These are phyloP conservation scores for Fusarium falciforme DNA, from an alignment of 2,329 filamentous ascomycete species.

Conservation along the genomic window DNA sequence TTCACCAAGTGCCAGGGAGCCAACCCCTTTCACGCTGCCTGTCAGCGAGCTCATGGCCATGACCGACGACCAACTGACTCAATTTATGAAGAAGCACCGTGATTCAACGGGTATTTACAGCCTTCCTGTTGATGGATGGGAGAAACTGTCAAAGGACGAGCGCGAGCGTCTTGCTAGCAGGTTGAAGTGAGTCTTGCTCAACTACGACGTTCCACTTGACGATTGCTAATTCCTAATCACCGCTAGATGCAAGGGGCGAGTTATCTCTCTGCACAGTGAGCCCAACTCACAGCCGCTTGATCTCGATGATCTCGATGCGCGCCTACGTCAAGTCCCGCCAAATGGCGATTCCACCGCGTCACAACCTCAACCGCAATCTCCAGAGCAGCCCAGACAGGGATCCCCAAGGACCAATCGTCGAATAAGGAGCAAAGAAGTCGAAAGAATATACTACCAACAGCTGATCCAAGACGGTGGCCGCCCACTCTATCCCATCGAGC, in stretches of 20 bases:
- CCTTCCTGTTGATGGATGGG: not conserved
- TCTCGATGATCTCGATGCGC: conserved; percentile 32
- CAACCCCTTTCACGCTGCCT: not conserved
- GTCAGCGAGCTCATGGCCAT: not conserved
- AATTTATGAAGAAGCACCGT: not conserved
- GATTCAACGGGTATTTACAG: rapidly evolving
- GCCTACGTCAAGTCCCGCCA: conserved; percentile 17
- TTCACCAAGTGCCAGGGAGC: rapidly evolving
- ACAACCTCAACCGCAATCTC: too few species aligned
- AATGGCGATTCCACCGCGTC: too few species aligned
- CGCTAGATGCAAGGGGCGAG: not conserved
- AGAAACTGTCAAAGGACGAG: not conserved
- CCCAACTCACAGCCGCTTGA: conserved; percentile 25
- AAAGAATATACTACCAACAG: conserved; percentile 41
- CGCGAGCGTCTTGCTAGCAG: not conserved
- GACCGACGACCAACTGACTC: rapidly evolving
- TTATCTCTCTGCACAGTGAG: conserved; percentile 1
- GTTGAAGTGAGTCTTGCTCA: not conserved
- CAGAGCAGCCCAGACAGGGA: too few species aligned
- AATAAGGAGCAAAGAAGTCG: not conserved
- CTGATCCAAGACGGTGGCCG: conserved; percentile 48
- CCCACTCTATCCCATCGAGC: conserved; percentile 44
- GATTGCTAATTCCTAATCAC: not conserved
- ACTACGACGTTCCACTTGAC: not conserved
- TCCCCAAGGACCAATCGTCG: not conserved